Conservation (phyloP, 2,329 filamentous ascomycete genomes). For the Botryosphaeria dothidea region DNA sequence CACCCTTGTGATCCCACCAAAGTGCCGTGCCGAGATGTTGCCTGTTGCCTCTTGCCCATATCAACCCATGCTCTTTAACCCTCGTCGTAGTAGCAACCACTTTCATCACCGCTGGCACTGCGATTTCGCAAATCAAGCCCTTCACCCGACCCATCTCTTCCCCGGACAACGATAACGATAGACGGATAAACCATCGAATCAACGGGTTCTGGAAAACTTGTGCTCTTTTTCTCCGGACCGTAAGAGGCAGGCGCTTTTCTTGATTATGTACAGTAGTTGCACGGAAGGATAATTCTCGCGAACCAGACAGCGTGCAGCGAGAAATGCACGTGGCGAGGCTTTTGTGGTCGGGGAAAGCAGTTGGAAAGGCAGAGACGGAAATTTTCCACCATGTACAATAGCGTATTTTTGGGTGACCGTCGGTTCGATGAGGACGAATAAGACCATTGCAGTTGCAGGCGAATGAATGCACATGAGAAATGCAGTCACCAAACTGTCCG, state of each 20-base stretch:
- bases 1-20: not conserved
- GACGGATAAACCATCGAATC: conserved; percentile 15
- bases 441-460: not conserved
- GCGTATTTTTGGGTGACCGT: not conserved
- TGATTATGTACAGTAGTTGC: conserved; percentile 12
- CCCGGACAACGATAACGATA: conserved; percentile 5
- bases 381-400: conserved; percentile 9
- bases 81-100: not conserved
- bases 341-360: not conserved
- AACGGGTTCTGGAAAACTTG: not conserved
- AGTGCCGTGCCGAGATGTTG: conserved; percentile 5
- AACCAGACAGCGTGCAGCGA: not conserved
- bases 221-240: not conserved
- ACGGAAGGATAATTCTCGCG: not conserved
- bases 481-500: too few relatives aligned
- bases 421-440: not conserved
- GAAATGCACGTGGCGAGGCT: not conserved
- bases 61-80: conserved; percentile 1
- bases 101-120: not conserved
- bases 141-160: not conserved
- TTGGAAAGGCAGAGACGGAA: not conserved
- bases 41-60: not conserved
- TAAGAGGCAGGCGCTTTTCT: not conserved
- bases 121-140: not conserved
- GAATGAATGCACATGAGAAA: not conserved